phyloP scores from a whole-genome alignment of 1,284 basidiomycete species.

The Cystobasidiaceae sp. region DNA sequence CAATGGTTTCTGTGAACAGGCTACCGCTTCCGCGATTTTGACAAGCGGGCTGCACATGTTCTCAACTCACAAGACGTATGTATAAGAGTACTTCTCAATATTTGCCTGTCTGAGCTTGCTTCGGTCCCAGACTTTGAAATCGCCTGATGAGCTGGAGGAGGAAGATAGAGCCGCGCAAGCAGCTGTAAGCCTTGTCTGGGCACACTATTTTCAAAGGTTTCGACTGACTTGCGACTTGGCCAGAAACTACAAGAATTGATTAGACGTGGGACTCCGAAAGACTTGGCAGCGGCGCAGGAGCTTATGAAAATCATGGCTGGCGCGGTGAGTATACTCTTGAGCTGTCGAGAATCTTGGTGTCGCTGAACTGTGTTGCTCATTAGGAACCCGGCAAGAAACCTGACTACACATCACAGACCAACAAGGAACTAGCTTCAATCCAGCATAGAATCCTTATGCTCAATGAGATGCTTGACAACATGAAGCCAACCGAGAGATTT shows the following conservation, averaged over 20 bases:
- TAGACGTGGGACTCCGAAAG: slow-evolving; percentile 87
- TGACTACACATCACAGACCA: slow-evolving; percentile 83
- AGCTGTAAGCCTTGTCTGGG: slow-evolving; percentile 53
- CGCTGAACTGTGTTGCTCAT: not conserved
- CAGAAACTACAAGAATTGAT: slow-evolving; percentile 95
- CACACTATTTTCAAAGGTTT: not conserved
- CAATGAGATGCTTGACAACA: slow-evolving; percentile 95
- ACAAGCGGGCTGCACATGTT: slow-evolving; percentile 51
- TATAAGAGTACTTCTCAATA: too few species aligned
- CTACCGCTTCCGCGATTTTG: slow-evolving; percentile 75
- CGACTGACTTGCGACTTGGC: not conserved
- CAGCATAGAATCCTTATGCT: slow-evolving; percentile 89
- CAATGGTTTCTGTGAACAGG: slow-evolving; percentile 48
- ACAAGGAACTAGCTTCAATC: slow-evolving; percentile 86
- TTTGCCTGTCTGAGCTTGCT: too few species aligned
- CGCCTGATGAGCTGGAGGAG: slow-evolving; percentile 90
- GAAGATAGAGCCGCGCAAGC: slow-evolving; percentile 93
- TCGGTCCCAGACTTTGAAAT: slow-evolving; percentile 74
- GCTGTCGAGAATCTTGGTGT: not conserved
- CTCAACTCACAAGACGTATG: slow-evolving; percentile 52
- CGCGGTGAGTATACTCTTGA: slow-evolving; percentile 52
- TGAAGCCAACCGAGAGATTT: slow-evolving; percentile 55
- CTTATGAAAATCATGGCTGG: slow-evolving; percentile 95
- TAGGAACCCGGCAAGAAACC: slow-evolving; percentile 85
- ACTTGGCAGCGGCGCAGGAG: slow-evolving; percentile 92